These are phyloP conservation scores for Sporothrix brasiliensis DNA, from an alignment of 2,329 filamentous ascomycete genomes.

Conservation along the genomic window DNA sequence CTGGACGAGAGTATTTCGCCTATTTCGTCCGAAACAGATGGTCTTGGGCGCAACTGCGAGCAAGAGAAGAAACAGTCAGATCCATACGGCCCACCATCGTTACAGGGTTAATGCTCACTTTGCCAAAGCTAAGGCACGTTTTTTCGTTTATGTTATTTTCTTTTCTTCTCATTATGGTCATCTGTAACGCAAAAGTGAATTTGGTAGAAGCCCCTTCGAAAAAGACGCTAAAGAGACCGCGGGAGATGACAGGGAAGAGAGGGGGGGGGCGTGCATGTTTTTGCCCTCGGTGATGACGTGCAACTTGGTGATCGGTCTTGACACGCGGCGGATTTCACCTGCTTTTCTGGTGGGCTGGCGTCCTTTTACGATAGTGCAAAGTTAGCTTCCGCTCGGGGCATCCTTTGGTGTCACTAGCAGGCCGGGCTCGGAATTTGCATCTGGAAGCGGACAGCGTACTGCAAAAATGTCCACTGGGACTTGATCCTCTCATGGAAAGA, in stretches of 20 bases:
- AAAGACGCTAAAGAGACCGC: neutral
- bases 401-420: conserved; percentile 2
- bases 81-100: neutral
- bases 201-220: conserved; percentile 2
- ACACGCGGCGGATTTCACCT: conserved; percentile 11
- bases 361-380: neutral
- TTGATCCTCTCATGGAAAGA: neutral
- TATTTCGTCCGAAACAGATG: neutral
- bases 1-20: neutral
- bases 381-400: neutral
- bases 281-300: neutral
- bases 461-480: neutral
- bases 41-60: neutral
- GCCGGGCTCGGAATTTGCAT: neutral
- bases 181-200: neutral
- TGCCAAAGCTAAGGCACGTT: neutral
- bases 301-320: neutral
- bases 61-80: neutral
- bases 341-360: neutral
- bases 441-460: neutral
- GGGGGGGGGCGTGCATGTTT: neutral
- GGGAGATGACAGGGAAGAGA: too few relatives aligned
- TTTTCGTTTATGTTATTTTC: neutral
- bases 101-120: neutral
- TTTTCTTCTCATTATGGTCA: conserved; percentile 2